These are phyloP conservation scores for Phytopythium vexans DNA, from an alignment of 352 stramenopile genomes.

Conservation along the genomic window DNA sequence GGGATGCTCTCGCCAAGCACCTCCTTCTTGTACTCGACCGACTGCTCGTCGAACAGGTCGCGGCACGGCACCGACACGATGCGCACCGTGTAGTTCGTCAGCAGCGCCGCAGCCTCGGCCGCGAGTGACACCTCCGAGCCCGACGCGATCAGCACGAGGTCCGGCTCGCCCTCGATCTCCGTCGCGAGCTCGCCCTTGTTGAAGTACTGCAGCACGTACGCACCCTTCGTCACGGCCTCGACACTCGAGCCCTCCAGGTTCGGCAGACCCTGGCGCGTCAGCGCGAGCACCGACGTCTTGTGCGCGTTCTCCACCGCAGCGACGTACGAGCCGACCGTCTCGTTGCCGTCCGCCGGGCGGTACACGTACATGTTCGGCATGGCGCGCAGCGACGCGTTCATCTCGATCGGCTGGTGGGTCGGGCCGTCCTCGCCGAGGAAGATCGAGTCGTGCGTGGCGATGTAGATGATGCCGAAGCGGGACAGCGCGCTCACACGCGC, in stretches of 20 bases:
- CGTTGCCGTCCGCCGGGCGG: slow-evolving; percentile 97
- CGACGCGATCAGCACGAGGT: slow-evolving; percentile 92
- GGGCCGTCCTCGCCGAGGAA: slow-evolving; percentile 99
- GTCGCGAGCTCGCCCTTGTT: slow-evolving; percentile 81
- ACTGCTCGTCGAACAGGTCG: slow-evolving; percentile 97
- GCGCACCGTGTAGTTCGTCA: slow-evolving; percentile 82
- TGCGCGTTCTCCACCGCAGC: slow-evolving; percentile 74
- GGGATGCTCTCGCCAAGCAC: slow-evolving; percentile 95
- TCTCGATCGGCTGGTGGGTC: slow-evolving; percentile 99
- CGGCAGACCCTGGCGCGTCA: slow-evolving; percentile 90
- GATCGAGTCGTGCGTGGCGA: slow-evolving; percentile 99
- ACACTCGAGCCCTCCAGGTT: slow-evolving; percentile 87
- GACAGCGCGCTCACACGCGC: slow-evolving; percentile 95
- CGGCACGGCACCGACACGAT: slow-evolving; percentile 98
- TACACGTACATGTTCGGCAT: slow-evolving; percentile 99
- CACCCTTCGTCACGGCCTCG: slow-evolving; percentile 91
- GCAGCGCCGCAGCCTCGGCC: slow-evolving; percentile 92
- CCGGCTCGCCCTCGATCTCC: slow-evolving; percentile 60
- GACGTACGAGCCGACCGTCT: slow-evolving; percentile 96
- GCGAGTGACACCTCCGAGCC: slow-evolving; percentile 96
- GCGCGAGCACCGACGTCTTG: slow-evolving; percentile 93
- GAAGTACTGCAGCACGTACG: slow-evolving; percentile 76
- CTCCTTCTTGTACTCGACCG: slow-evolving; percentile 93
- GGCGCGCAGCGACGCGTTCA: slow-evolving; percentile 92
- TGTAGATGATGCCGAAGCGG: slow-evolving; percentile 96